These are phyloP conservation scores for Ogataea ramenticola DNA, from an alignment of 805 yeast species.

Conservation along the genomic window DNA sequence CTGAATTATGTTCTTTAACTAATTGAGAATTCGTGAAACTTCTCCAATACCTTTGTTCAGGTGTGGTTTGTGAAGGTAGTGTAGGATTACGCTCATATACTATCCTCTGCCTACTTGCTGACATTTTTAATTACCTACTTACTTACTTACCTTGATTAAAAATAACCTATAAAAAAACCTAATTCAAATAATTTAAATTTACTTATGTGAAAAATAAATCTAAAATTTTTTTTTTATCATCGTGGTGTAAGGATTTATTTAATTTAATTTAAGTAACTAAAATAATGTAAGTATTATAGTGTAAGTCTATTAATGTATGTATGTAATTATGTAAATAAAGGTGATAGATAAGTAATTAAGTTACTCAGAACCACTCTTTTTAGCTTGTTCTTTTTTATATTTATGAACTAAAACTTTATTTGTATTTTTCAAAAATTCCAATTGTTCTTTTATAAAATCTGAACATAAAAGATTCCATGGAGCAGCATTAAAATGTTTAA, in stretches of 20 bases:
- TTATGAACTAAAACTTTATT: constrained; percentile 15
- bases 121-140: constrained; percentile 41
- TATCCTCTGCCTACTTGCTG: constrained; percentile 61
- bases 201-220: too few species aligned
- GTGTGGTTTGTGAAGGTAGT: constrained; percentile 77
- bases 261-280: too few species aligned
- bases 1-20: constrained; percentile 89
- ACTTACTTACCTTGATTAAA: too few species aligned
- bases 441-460: constrained; percentile 20
- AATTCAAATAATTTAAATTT: too few species aligned
- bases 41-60: constrained; percentile 93
- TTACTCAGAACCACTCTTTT: too few species aligned
- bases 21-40: constrained; percentile 78
- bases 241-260: too few species aligned
- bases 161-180: too few species aligned
- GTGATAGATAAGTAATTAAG: too few species aligned
- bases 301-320: too few species aligned
- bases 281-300: too few species aligned
- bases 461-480: constrained; percentile 18
- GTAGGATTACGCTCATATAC: constrained; percentile 63
- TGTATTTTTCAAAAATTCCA: constrained; percentile 16
- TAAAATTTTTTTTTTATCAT: too few species aligned
- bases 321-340: too few species aligned
- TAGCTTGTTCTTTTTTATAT: constrained; percentile 3
- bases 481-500: constrained; percentile 6